Percentiles rank a stretch among this genome's conserved stretches.
Evolutionary conservation across 768 basidiomycete species (phyloP).

Genomic region (Psilocybe tampanensis): DNA sequence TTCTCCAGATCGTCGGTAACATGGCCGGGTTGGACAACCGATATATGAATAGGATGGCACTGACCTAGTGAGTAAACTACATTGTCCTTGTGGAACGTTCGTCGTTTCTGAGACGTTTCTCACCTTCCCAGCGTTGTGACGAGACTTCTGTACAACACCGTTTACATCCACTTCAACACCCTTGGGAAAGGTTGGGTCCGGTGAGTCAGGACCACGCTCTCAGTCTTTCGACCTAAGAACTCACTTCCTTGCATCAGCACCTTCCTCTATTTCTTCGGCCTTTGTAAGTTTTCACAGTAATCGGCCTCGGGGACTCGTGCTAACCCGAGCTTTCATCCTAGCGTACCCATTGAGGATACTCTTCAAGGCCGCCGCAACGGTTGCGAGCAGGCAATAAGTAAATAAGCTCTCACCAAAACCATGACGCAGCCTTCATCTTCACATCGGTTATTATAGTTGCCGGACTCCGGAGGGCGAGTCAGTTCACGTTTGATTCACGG

Average conservation of each 20-base stretch:
- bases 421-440: background rate
- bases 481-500: no score
- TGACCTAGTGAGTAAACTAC: constrained; percentile 28
- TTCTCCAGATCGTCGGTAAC: constrained; percentile 35
- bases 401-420: background rate
- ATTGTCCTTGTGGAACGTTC: background rate
- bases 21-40: constrained; percentile 30
- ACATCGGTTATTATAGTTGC: background rate
- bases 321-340: constrained; percentile 3
- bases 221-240: background rate
- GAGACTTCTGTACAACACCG: constrained; percentile 23
- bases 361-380: constrained; percentile 19
- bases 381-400: constrained; percentile 3
- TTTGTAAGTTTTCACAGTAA: constrained; percentile 15
- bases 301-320: background rate
- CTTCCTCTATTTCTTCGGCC: constrained; percentile 22
- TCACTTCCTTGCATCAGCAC: constrained; percentile 4
- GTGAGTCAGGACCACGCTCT: constrained; percentile 9
- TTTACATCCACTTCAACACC: constrained; percentile 26
- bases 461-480: background rate
- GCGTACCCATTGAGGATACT: constrained; percentile 25
- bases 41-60: constrained; percentile 31
- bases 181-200: constrained; percentile 20
- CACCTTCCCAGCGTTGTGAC: constrained; percentile 16
- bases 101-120: background rate